Base-by-base conservation (phyloP, 305 asterid genomes). In the Fraxinus albicans region DNA sequence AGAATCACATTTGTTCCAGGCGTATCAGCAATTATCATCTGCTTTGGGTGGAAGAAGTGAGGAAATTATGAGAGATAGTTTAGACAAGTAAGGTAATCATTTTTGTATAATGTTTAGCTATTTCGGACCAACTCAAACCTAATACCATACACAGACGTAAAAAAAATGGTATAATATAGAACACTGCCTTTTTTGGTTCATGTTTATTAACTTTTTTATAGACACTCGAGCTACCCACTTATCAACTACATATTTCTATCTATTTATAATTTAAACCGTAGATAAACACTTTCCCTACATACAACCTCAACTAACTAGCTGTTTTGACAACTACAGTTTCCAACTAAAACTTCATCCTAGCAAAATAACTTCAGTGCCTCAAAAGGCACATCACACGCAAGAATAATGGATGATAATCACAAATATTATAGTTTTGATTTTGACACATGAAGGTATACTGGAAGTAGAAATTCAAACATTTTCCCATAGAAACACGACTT, bases 1-100 rank as follows among this genome's bases (percentile, higher is more conserved):
- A 96, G 97, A 89, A 96, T 96, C 90, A 96, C 99, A 90, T 96
- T 96, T 34, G 99, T 96, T 83, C 99, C 98, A 87, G 99, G 99
- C 79, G 99, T 96, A 87, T 96, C 99, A 78, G 95, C 98, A 84
- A 94, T 90, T 83, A 92, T 88, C 98, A 96, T 96, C 99, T 96
- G 96, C 84, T 84, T 79, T 84, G 77, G 78, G 77, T 55, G 77
- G 76, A 89, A 85, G 70, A 80, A 0, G 31, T 19, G 73, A 79
- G 84, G 83, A 80, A 33, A 82, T 29, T 23, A 82, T n/a, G 47
- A 53, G 10, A 34, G 35, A 83, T 69, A 6, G 38, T 74, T 74
- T 12, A 80, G 58, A 47, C 9, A 76, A 38, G 82, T 63, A 21
- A 60, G 50, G 74, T 69, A 60, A 80, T 47, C 73, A 78, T 76